Conservation (phyloP, 768 basidiomycete genomes). For the Piloderma croceum region DNA sequence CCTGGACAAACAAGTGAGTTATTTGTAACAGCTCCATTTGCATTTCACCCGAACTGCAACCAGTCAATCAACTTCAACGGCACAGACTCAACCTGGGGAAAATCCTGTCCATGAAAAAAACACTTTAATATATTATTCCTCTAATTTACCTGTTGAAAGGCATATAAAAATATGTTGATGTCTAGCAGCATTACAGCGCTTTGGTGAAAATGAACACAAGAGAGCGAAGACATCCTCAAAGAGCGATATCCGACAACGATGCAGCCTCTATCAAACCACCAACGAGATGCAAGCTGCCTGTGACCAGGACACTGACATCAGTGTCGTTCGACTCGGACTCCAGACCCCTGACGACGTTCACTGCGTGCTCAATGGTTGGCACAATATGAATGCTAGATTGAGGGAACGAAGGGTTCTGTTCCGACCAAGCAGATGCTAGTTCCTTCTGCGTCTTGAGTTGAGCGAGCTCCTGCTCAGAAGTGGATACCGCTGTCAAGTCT, state of each 20-base stretch:
- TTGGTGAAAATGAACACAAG: no score
- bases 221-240: slow-evolving; percentile 40
- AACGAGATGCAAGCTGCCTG: slow-evolving; percentile 90
- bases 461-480: slow-evolving; percentile 55
- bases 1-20: slow-evolving; percentile 51
- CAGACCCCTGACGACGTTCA: slow-evolving; percentile 55
- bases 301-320: slow-evolving; percentile 64
- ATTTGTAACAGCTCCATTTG: no score
- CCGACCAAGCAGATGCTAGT: slow-evolving; percentile 68
- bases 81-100: slow-evolving; percentile 25
- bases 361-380: slow-evolving; percentile 84
- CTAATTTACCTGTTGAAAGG: no score
- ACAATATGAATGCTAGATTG: slow-evolving; percentile 65
- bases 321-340: slow-evolving; percentile 20
- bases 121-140: no score
- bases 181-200: no score
- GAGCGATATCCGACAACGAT: slow-evolving; percentile 62
- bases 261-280: slow-evolving; percentile 93
- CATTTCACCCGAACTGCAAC: neutral
- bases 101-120: no score
- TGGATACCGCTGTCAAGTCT: slow-evolving; percentile 77
- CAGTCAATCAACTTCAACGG: slow-evolving; percentile 50
- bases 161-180: slow-evolving; percentile 13
- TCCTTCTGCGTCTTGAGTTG: slow-evolving; percentile 72
- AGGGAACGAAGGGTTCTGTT: slow-evolving; percentile 58